A percentile compares a stretch with the other conserved stretches of the same genome.
phyloP scores from a whole-genome alignment of 371 early-diverging fungal species.

The Gilbertella persicaria region DNA sequence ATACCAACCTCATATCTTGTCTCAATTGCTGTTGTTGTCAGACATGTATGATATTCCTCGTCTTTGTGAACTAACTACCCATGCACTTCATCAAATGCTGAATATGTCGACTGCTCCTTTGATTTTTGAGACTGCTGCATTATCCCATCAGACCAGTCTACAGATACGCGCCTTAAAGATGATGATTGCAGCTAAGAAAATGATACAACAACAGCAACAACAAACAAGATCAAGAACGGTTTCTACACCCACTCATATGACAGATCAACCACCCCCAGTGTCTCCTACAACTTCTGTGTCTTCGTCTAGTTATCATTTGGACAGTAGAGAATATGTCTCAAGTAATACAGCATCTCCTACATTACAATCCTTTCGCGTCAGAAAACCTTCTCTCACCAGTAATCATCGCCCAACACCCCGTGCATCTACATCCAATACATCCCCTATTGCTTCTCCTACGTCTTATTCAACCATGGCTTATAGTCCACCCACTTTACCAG shows the following conservation, averaged over 20 bases:
- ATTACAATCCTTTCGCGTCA: slow-evolving; percentile 8
- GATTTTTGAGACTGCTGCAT: slow-evolving; percentile 56
- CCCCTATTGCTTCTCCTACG: neutral
- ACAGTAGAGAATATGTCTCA: slow-evolving; percentile 14
- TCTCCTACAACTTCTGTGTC: slow-evolving; percentile 24
- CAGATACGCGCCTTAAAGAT: slow-evolving; percentile 57
- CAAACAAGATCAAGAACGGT: slow-evolving; percentile 23
- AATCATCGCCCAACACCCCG: neutral
- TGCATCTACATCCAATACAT: neutral
- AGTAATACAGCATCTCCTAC: slow-evolving; percentile 20
- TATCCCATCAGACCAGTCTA: slow-evolving; percentile 50
- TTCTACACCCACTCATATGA: slow-evolving; percentile 24
- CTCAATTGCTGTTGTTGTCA: slow-evolving; percentile 58
- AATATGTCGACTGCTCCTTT: slow-evolving; percentile 60
- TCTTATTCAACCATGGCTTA: neutral
- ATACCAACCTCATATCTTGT: slow-evolving; percentile 52
- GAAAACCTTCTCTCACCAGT: slow-evolving; percentile 17
- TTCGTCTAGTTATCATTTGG: slow-evolving; percentile 18
- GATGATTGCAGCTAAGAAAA: slow-evolving; percentile 47
- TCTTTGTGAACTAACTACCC: slow-evolving; percentile 53
- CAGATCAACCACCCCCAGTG: slow-evolving; percentile 10
- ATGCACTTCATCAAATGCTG: slow-evolving; percentile 60
- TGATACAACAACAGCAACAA: slow-evolving; percentile 32
- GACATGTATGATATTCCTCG: slow-evolving; percentile 56
- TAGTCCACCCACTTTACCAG: neutral